phyloP scores from a whole-genome alignment of 1,284 basidiomycete species.

The Leccinum angustisporum region DNA sequence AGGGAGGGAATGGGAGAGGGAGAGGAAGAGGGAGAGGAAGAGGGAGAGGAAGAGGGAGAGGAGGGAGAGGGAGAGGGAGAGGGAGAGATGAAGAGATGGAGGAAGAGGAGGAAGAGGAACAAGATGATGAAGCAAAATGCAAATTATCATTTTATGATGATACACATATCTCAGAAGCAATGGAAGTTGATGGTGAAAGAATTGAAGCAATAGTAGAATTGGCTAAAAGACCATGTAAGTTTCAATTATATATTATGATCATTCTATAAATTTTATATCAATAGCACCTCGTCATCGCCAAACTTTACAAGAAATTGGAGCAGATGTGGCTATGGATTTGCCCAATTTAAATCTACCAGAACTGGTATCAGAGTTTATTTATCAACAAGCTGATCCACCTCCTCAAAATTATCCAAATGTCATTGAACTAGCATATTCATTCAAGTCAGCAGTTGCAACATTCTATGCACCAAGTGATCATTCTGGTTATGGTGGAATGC shows the following conservation, averaged over 20 bases:
- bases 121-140: neutral
- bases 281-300: neutral
- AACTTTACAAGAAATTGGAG: neutral
- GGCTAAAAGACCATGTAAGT: neutral
- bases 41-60: too few relatives aligned
- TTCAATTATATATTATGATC: neutral
- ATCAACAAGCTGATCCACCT: neutral
- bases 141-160: neutral
- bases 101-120: neutral
- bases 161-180: neutral
- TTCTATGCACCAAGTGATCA: neutral
- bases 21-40: too few relatives aligned
- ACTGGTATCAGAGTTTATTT: neutral
- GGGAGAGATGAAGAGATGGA: too few relatives aligned
- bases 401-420: neutral
- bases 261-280: neutral
- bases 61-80: too few relatives aligned
- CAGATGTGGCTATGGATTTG: neutral
- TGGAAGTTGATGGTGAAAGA: neutral
- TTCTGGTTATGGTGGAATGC: neutral
- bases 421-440: neutral
- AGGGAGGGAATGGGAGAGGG: too few relatives aligned
- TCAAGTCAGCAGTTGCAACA: neutral
- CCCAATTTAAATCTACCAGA: neutral
- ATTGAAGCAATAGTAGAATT: neutral